Conservation (phyloP, 129 eudicot genomes). For the Lonicera japonica region DNA sequence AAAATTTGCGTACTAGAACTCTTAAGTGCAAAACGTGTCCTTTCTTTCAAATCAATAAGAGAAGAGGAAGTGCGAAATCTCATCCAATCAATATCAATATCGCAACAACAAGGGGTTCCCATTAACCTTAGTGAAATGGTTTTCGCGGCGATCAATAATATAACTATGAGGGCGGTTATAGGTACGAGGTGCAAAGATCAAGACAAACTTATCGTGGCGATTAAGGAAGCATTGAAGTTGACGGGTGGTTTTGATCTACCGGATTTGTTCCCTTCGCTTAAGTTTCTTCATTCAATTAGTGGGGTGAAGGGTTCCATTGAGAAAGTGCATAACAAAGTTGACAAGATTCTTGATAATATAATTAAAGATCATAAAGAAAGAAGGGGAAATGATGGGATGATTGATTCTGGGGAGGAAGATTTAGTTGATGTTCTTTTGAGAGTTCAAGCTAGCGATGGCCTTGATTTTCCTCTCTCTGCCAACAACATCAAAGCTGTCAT, state of each 20-base stretch:
- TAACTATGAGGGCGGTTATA: not conserved
- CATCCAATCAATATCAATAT: conserved; percentile 6
- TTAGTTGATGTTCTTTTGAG: conserved; percentile 16
- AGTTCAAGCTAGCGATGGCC: conserved; percentile 7
- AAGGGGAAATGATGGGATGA: not conserved
- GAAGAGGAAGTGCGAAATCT: not conserved
- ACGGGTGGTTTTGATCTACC: not conserved
- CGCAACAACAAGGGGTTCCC: not conserved
- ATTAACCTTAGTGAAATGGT: not conserved
- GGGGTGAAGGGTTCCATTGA: conserved; percentile 5
- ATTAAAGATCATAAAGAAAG: conserved; percentile 11
- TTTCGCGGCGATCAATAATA: not conserved
- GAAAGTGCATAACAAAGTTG: not conserved
- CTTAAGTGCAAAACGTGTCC: conserved; percentile 10
- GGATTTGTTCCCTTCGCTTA: not conserved
- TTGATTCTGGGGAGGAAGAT: conserved; percentile 3
- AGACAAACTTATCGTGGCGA: too few species aligned
- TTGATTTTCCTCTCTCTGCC: conserved; percentile 10
- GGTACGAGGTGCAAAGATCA: not conserved
- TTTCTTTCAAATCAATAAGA: conserved; percentile 5
- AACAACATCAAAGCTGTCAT: conserved; percentile 12
- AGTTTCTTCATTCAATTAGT: conserved; percentile 6
- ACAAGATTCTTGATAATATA: conserved; percentile 3
- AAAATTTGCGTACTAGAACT: conserved; percentile 10
- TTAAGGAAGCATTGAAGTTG: not conserved